phyloP scores from a whole-genome alignment of 208 protist species.

The Acanthamoeba culbertsoni region DNA sequence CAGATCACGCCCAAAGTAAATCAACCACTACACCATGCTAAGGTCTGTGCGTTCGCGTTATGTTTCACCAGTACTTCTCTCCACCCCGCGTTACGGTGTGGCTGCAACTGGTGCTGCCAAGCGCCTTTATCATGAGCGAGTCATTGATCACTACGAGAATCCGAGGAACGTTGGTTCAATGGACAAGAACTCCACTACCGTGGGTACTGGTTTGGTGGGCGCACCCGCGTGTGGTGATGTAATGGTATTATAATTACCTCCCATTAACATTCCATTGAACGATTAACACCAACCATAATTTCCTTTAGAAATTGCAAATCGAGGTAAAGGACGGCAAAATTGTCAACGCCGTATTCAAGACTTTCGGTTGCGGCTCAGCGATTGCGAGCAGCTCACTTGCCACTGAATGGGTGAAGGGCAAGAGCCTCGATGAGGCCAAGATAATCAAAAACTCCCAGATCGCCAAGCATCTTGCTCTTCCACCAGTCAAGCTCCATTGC shows the following conservation, averaged over 20 bases:
- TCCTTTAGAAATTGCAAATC: neutral
- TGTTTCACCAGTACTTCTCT: too few relatives aligned
- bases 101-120: neutral
- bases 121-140: constrained; percentile 91
- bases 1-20: too few relatives aligned
- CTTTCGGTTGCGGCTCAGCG: constrained; percentile 99
- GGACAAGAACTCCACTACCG: constrained; percentile 92
- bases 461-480: constrained; percentile 96
- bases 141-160: constrained; percentile 99
- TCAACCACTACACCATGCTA: too few relatives aligned
- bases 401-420: constrained; percentile 97
- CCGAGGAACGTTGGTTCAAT: constrained; percentile 97
- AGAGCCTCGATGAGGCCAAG: constrained; percentile 95
- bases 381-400: constrained; percentile 97
- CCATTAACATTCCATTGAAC: too few relatives aligned
- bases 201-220: constrained; percentile 95
- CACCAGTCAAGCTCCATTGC: constrained; percentile 99
- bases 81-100: too few relatives aligned
- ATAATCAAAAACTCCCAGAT: constrained; percentile 98
- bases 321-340: constrained; percentile 77
- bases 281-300: neutral
- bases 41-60: too few relatives aligned
- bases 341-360: constrained; percentile 96
- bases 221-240: constrained; percentile 47
- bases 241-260: too few relatives aligned